Conservation (phyloP, 2,329 filamentous ascomycete genomes). For the Colletotrichum sp. region DNA sequence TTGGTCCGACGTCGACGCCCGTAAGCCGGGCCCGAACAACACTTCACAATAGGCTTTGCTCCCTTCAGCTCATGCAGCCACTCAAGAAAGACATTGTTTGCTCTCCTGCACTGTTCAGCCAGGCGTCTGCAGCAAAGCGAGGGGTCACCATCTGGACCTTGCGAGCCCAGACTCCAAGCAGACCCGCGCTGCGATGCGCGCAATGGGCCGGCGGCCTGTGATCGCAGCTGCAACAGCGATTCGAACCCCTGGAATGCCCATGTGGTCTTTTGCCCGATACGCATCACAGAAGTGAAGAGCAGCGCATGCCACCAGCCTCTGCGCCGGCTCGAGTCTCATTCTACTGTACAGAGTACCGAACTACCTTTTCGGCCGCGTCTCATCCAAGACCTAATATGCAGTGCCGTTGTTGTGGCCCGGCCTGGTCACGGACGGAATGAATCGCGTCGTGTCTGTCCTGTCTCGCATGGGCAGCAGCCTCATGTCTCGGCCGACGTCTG, state of each 20-base stretch:
- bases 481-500: conserved; percentile 4
- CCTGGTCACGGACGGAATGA: conserved; percentile 1
- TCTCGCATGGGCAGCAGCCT: background rate
- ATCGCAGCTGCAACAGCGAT: background rate
- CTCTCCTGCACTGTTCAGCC: background rate
- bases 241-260: conserved; percentile 13
- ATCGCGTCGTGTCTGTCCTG: conserved; percentile 11
- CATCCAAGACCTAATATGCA: conserved; percentile 12
- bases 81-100: background rate
- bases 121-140: background rate
- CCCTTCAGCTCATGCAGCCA: conserved; percentile 7
- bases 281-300: background rate
- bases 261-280: conserved; percentile 4
- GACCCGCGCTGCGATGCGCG: background rate
- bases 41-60: background rate
- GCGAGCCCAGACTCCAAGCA: background rate
- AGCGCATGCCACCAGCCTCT: conserved; percentile 11
- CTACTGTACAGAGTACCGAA: background rate
- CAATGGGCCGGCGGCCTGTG: background rate
- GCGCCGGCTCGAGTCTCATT: background rate
- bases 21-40: background rate
- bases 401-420: conserved; percentile 6
- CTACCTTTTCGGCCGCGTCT: background rate
- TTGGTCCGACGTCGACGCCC: background rate
- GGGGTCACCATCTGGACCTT: background rate